A percentile compares a stretch with the other conserved stretches of the same genome.
Conservation (phyloP, 768 basidiomycete species). For the Chalciporus pseudorubinellus region DNA sequence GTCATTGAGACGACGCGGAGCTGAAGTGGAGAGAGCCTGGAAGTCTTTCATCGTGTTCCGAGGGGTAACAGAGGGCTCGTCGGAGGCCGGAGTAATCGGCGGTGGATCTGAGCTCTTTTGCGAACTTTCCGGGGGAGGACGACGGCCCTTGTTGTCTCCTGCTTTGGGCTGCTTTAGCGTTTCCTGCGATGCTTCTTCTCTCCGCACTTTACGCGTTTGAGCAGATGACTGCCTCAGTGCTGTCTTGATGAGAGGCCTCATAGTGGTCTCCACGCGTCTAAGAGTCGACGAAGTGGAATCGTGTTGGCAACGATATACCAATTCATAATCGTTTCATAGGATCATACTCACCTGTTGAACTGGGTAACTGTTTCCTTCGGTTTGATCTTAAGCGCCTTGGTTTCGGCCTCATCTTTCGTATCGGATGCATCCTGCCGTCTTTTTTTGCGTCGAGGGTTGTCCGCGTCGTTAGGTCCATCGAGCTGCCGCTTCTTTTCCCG, state of each 20-base stretch:
- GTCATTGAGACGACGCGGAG: constrained; percentile 68
- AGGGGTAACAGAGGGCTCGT: constrained; percentile 18
- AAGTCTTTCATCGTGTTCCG: constrained; percentile 45
- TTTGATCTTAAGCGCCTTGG: constrained; percentile 45
- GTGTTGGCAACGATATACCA: constrained; percentile 5
- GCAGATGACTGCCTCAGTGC: constrained; percentile 60
- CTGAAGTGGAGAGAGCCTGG: constrained; percentile 44
- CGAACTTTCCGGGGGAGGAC: constrained; percentile 9
- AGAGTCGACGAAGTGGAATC: constrained; percentile 1
- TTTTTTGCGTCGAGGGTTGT: constrained; percentile 28
- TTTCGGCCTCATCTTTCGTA: constrained; percentile 11
- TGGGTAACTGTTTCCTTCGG: constrained; percentile 72
- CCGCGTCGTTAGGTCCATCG: constrained; percentile 31
- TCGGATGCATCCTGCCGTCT: constrained; percentile 22
- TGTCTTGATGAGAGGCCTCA: constrained; percentile 60
- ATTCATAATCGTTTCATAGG: constrained; percentile 10
- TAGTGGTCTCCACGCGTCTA: constrained; percentile 72
- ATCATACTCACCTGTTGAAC: constrained; percentile 62
- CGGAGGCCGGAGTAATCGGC: constrained; percentile 10
- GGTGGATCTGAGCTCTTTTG: constrained; percentile 15
- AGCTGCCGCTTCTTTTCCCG: constrained; percentile 44
- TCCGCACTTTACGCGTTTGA: constrained; percentile 44
- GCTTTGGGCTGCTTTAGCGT: constrained; percentile 16
- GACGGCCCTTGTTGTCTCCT: constrained; percentile 3
- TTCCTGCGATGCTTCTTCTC: constrained; percentile 26